Evolutionary conservation across 129 eudicot species (phyloP).

Genomic region (Lonicera japonica): DNA sequence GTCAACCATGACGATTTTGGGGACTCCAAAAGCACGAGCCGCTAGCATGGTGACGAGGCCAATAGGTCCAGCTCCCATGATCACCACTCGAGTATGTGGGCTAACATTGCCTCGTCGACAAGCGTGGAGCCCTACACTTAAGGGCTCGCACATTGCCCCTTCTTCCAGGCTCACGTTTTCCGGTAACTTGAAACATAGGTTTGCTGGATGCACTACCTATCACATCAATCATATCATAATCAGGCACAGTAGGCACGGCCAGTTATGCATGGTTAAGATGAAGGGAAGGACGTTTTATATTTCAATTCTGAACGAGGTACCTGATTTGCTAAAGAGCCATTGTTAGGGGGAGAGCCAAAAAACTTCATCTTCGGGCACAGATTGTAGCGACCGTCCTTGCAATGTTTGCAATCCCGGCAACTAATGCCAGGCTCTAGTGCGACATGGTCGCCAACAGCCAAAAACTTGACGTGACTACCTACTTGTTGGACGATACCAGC

Average conservation of each 20-base stretch:
- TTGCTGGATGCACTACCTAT: constrained; percentile 51
- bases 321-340: constrained; percentile 46
- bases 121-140: constrained; percentile 47
- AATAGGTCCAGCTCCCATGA: constrained; percentile 52
- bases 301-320: too few relatives aligned
- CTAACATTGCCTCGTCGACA: constrained; percentile 37
- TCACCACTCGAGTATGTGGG: constrained; percentile 35
- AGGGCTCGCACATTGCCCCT: constrained; percentile 61
- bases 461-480: constrained; percentile 34
- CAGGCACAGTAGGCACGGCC: too few relatives aligned
- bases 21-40: constrained; percentile 47
- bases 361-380: constrained; percentile 41
- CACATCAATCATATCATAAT: not conserved
- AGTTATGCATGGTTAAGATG: too few relatives aligned
- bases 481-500: constrained; percentile 47
- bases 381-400: constrained; percentile 43
- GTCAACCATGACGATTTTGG: constrained; percentile 37
- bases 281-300: too few relatives aligned
- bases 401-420: constrained; percentile 35
- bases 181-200: constrained; percentile 43
- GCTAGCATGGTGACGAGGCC: constrained; percentile 50
- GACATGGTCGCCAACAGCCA: constrained; percentile 46
- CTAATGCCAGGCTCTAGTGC: constrained; percentile 51
- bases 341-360: constrained; percentile 46
- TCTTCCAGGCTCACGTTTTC: constrained; percentile 50